These are phyloP conservation scores for Ceratocystis papillata DNA, from an alignment of 2,329 filamentous ascomycete genomes.

Conservation along the genomic window DNA sequence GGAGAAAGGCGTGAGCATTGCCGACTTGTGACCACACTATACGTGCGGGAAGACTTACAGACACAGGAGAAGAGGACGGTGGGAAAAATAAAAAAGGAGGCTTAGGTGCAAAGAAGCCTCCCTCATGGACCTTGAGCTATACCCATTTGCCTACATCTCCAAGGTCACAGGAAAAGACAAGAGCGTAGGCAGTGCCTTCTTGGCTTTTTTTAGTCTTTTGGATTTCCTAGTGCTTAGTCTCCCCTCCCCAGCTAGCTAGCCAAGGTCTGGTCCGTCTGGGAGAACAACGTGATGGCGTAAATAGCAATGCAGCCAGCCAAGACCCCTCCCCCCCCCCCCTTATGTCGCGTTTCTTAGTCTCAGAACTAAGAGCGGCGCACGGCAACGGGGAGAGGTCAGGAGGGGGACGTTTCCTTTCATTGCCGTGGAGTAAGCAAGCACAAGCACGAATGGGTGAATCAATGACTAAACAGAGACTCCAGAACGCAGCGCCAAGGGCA, in stretches of 20 bases:
- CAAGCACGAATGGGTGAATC: background rate
- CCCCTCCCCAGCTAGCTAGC: background rate
- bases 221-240: background rate
- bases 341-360: background rate
- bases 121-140: background rate
- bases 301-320: background rate
- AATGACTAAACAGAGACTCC: too few relatives aligned
- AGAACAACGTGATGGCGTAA: constrained; percentile 3
- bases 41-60: background rate
- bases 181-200: background rate
- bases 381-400: background rate
- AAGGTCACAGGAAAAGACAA: constrained; percentile 4
- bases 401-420: background rate
- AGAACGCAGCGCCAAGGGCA: too few relatives aligned
- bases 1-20: too few relatives aligned
- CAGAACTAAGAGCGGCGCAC: background rate
- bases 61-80: background rate
- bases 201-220: background rate
- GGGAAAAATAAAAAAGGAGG: background rate
- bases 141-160: background rate
- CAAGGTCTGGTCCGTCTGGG: background rate
- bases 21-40: background rate
- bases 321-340: background rate
- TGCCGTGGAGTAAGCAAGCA: background rate
- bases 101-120: background rate